Conservation (phyloP, 1,284 basidiomycete genomes). For the Leccinum olivaceoglutinosum region DNA sequence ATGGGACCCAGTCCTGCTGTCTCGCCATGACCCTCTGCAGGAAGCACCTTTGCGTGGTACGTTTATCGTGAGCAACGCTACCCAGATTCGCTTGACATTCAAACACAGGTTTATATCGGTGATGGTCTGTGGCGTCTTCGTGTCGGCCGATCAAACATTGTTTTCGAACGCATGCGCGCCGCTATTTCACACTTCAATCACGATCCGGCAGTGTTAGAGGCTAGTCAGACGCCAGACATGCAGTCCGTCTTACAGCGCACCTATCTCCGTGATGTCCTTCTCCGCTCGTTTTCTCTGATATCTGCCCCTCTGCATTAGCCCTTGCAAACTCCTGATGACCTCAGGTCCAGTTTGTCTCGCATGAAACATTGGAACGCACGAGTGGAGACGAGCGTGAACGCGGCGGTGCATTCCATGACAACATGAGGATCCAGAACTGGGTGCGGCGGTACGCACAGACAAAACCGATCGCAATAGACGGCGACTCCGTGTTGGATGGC, state of each 20-base stretch:
- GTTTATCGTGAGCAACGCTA: slow-evolving; percentile 44
- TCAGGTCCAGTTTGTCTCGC: slow-evolving; percentile 29
- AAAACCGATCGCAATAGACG: slow-evolving; percentile 66
- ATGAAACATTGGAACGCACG: slow-evolving; percentile 32
- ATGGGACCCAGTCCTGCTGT: slow-evolving; percentile 64
- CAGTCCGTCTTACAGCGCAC: slow-evolving; percentile 63
- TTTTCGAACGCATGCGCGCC: slow-evolving; percentile 63
- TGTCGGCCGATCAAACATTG: slow-evolving; percentile 61
- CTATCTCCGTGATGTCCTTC: slow-evolving; percentile 59
- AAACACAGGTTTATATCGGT: slow-evolving; percentile 42
- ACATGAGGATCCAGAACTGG: slow-evolving; percentile 76
- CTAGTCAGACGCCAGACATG: slow-evolving; percentile 29
- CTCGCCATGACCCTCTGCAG: slow-evolving; percentile 53
- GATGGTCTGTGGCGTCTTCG: slow-evolving; percentile 68
- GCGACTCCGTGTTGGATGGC: slow-evolving; percentile 67
- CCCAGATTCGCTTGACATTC: slow-evolving; percentile 56
- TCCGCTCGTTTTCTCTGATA: slow-evolving; percentile 44
- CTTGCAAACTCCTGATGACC: slow-evolving; percentile 31
- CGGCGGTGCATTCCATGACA: slow-evolving; percentile 57
- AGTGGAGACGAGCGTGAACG: slow-evolving; percentile 21
- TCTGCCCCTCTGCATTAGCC: slow-evolving; percentile 27
- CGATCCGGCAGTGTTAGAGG: slow-evolving; percentile 46
- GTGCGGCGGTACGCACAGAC: slow-evolving; percentile 56
- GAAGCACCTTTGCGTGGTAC: slow-evolving; percentile 50
- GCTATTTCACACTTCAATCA: slow-evolving; percentile 60